Conservation (phyloP, 345 rosid species). For the Eucalyptus regnans region DNA sequence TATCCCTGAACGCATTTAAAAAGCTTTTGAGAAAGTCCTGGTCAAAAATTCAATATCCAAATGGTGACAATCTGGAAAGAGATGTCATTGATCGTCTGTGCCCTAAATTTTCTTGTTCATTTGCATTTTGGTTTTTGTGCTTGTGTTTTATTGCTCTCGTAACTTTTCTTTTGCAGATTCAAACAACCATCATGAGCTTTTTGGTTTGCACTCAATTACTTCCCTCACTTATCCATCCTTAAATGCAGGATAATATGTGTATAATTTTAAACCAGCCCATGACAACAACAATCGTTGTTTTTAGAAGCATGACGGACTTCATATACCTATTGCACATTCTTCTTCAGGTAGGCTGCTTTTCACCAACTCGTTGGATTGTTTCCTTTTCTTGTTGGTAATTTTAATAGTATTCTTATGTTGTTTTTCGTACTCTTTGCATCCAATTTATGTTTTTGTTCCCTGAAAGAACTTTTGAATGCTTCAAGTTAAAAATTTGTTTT, state of each 20-base stretch:
- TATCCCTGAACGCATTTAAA: background rate
- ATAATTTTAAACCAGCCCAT: slow-evolving; percentile 33
- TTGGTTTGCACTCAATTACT: background rate
- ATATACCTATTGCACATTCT: slow-evolving; percentile 57
- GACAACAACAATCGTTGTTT: slow-evolving; percentile 32
- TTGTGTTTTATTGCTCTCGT: background rate
- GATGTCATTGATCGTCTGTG: background rate
- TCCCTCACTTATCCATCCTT: background rate
- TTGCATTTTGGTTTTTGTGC: background rate
- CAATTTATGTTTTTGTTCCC: background rate
- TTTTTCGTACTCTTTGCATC: background rate
- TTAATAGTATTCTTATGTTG: background rate
- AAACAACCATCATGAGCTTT: background rate
- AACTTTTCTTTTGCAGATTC: background rate
- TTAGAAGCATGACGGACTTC: slow-evolving; percentile 56
- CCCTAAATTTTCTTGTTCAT: background rate
- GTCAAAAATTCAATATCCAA: background rate
- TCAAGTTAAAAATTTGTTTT: background rate
- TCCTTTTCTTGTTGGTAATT: background rate
- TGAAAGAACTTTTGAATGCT: background rate
- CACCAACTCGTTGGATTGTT: background rate
- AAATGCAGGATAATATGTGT: slow-evolving; percentile 44
- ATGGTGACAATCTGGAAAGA: background rate
- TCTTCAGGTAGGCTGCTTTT: slow-evolving; percentile 53
- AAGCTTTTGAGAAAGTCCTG: background rate